phyloP scores from a whole-genome alignment of 1,284 basidiomycete genomes.

The Ustilago shanxiensis region DNA sequence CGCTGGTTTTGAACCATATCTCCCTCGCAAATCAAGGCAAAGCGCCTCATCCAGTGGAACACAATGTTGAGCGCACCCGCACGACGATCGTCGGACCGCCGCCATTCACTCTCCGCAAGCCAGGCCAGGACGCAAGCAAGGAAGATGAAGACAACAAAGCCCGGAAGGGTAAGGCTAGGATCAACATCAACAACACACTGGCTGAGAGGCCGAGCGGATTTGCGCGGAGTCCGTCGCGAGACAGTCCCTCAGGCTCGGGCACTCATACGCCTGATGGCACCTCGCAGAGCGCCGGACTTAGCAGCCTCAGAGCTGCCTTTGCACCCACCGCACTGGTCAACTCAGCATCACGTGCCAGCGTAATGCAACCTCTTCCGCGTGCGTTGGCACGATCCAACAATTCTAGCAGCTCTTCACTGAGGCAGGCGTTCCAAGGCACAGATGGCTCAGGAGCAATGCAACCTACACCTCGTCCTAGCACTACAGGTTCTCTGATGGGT shows the following conservation, averaged over 20 bases:
- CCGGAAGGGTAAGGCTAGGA: slow-evolving; percentile 24
- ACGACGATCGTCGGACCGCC: slow-evolving; percentile 66
- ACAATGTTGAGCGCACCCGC: slow-evolving; percentile 65
- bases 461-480: slow-evolving; percentile 8
- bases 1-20: slow-evolving; percentile 56
- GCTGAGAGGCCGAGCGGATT: slow-evolving; percentile 4
- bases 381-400: slow-evolving; percentile 25
- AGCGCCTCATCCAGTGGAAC: slow-evolving; percentile 53
- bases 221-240: slow-evolving; percentile 17
- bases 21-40: slow-evolving; percentile 55
- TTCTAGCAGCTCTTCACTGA: slow-evolving; percentile 47
- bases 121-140: background rate
- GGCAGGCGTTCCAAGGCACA: slow-evolving; percentile 25
- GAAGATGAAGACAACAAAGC: slow-evolving; percentile 2
- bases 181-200: slow-evolving; percentile 18
- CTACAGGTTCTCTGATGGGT: background rate
- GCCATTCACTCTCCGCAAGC: slow-evolving; percentile 20
- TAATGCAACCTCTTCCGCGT: slow-evolving; percentile 46
- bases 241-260: slow-evolving; percentile 34
- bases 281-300: slow-evolving; percentile 22
- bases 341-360: slow-evolving; percentile 33
- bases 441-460: slow-evolving; percentile 29
- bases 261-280: slow-evolving; percentile 39
- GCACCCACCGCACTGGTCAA: slow-evolving; percentile 29
- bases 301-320: slow-evolving; percentile 36